Base-by-base conservation (phyloP, 1,284 basidiomycete genomes). In the Marasmius tenuissimus region DNA sequence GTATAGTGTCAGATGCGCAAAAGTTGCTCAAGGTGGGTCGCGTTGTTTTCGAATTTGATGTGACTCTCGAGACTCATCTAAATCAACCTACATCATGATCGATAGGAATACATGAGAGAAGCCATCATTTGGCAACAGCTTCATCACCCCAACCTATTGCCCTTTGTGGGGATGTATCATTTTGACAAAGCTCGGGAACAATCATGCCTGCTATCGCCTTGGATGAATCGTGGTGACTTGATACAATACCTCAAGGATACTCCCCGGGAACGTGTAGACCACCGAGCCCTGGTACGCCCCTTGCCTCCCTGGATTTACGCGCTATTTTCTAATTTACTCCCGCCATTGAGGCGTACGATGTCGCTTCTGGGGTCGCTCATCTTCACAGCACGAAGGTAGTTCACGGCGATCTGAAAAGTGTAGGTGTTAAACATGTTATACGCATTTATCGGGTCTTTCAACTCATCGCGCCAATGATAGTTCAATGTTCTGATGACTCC, bases 391-490 rank as follows among this genome's bases (percentile, higher is more conserved):
- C 68, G 38, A 60, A 72, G 3, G 71, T 78, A 42, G 57, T 78
- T 9, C 78, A 80, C 18, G 73, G 76, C 22, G 78, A 78, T 54
- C 61, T 80, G 40, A 80, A 78, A 59, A 69, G 68, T 50, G 76
- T 76, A 59, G 70, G 68, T 50, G 76, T 76, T 60, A 69, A 76
- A 55, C 45, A 50, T 39, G 20, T 10, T 57, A 11, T n/a, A 3
- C 12, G 22, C 47, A 38, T 27, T 20, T 20, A 40, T 34, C 11
- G n/a, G 4, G 45, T 35, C 49, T 1, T n/a, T 49, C 9, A 35
- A 56, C 16, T 9, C 16, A 40, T 40, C 9, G 16, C 16, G 39
- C 16, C 39, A 52, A 42, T 51, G 63, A 42, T 37, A 78, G 74
- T 67, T 70, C 37, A 76, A 76, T 59, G 65, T 0, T 27, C 4